Base-by-base conservation (phyloP, 495 filamentous ascomycete species). In the Aspergillus conjunctus region DNA sequence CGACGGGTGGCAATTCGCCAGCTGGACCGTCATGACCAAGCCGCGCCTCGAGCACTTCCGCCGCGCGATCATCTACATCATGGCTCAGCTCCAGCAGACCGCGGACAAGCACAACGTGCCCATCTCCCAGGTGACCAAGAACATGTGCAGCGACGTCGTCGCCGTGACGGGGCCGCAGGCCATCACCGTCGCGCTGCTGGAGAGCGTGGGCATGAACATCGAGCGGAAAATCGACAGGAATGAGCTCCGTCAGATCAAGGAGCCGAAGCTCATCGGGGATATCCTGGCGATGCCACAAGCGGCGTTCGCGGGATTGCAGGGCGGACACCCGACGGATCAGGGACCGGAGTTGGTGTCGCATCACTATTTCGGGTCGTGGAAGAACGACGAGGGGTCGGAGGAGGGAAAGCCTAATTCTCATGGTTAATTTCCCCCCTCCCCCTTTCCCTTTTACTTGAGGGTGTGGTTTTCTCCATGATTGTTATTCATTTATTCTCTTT, bases 241-340 rank as follows among this genome's bases (percentile, higher is more conserved):
- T 3, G 67, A 73, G 52, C 63, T 78, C 43, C 45, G 63, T 10
- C 57, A 62, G n/a, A 65, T 74, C 37, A 73, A 68, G 34, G 56
- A 63, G 43, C 75, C 75, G 1, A 73, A 64, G 51, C 56, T 77
- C 17, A 46, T 80, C 31, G 74, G 71, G 3, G 74, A 79, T 64
- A 67, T 78, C 18, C 56, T 80, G 32, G 71, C 79, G 30, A 63
- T 78, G 59, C 77, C 76, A 1, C 70, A 70, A n/a, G 71, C 69
- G 20, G 66, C 76, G 12, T 80, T 78, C 62, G 77, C 75, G 9
- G 68, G 72, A 1, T 34, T 57, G 30, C 73, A 76, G 53, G 71
- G 69, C 17, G 66, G 66, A 10, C 58, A 63, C 14, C 72, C 68
- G 0, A 61, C 48, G 6, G 69, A 72, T 45, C 70, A 71, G 50